A percentile compares a stretch with the other conserved stretches of the same genome.
These are phyloP conservation scores for Ilex paraguariensis DNA, from an alignment of 305 asterid genomes.

Conservation along the genomic window DNA sequence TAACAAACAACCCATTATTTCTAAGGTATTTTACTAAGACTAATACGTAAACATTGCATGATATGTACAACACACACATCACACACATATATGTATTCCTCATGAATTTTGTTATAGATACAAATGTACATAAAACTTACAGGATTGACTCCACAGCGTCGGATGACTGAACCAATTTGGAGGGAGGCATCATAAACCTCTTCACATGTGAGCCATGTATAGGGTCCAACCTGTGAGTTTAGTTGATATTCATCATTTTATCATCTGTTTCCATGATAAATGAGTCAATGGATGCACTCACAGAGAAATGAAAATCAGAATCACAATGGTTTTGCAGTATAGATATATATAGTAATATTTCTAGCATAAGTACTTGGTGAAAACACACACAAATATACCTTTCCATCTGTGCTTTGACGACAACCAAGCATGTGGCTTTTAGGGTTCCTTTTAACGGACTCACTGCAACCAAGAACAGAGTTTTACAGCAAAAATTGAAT, in stretches of 20 bases:
- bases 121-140: slow-evolving; percentile 23
- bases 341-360: neutral
- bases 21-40: too few relatives aligned
- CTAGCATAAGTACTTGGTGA: neutral
- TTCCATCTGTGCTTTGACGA: slow-evolving; percentile 56
- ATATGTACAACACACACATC: neutral
- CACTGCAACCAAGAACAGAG: slow-evolving; percentile 24
- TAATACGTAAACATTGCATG: too few relatives aligned
- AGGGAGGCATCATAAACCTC: slow-evolving; percentile 48
- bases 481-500: neutral
- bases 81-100: too few relatives aligned
- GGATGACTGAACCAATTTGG: slow-evolving; percentile 74
- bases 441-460: slow-evolving; percentile 46
- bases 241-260: neutral
- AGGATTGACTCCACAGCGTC: slow-evolving; percentile 64
- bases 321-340: too few relatives aligned
- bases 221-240: slow-evolving; percentile 55
- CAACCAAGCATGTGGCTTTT: slow-evolving; percentile 64
- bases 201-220: slow-evolving; percentile 63
- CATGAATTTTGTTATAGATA: too few relatives aligned
- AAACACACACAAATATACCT: slow-evolving; percentile 30
- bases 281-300: too few relatives aligned
- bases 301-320: too few relatives aligned
- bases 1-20: too few relatives aligned
- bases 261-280: too few relatives aligned